Conservation (phyloP, 495 filamentous ascomycete genomes). For the Staphylotrichum longicolle region DNA sequence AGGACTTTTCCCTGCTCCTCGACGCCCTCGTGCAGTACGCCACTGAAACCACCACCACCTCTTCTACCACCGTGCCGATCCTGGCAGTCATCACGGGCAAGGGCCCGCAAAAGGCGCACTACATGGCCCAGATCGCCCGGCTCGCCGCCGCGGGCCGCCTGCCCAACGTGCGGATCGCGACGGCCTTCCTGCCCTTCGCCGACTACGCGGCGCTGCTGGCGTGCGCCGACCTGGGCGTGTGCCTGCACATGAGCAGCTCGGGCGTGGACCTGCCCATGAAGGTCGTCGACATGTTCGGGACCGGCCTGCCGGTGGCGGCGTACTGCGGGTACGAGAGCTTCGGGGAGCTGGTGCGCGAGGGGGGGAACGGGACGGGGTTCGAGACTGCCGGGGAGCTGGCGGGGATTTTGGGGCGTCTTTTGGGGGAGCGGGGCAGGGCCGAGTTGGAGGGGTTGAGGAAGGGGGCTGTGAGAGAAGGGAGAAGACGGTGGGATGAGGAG, state of each 20-base stretch:
- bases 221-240: slow-evolving; percentile 84
- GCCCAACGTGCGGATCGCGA: slow-evolving; percentile 65
- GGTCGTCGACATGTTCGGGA: slow-evolving; percentile 97
- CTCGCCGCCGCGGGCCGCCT: slow-evolving; percentile 61
- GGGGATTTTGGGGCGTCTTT: slow-evolving; percentile 57
- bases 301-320: slow-evolving; percentile 85
- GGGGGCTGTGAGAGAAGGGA: slow-evolving; percentile 75
- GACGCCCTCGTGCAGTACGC: slow-evolving; percentile 72
- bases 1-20: slow-evolving; percentile 91
- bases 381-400: slow-evolving; percentile 61
- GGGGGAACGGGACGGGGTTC: slow-evolving; percentile 82
- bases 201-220: slow-evolving; percentile 89
- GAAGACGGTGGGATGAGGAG: slow-evolving; percentile 86
- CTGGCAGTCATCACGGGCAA: slow-evolving; percentile 91
- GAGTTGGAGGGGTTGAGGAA: slow-evolving; percentile 61
- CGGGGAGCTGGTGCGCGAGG: slow-evolving; percentile 79
- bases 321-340: slow-evolving; percentile 82
- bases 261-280: slow-evolving; percentile 99
- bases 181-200: slow-evolving; percentile 75
- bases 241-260: slow-evolving; percentile 86
- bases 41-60: slow-evolving; percentile 30
- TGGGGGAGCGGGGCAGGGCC: slow-evolving; percentile 45
- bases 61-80: slow-evolving; percentile 44
- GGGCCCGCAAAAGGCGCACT: slow-evolving; percentile 77
- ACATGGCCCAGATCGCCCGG: slow-evolving; percentile 59